These are phyloP conservation scores for Camellia sinensis DNA, from an alignment of 148 eudicot genomes.

Conservation along the genomic window DNA sequence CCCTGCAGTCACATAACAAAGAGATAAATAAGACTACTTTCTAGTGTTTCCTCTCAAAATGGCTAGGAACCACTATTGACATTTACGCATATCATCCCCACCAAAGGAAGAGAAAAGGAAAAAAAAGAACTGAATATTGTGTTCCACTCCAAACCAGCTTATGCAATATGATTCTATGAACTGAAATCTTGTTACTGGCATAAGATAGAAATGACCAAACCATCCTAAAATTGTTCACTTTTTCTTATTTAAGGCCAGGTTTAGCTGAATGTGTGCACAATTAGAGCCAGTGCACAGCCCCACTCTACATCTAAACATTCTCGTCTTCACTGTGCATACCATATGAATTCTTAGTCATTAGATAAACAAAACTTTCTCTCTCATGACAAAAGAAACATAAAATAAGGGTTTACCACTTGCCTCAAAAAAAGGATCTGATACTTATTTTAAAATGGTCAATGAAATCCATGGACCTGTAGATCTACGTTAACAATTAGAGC, in stretches of 20 bases:
- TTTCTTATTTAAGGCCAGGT: neutral
- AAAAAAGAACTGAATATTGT: neutral
- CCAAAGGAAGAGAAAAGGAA: neutral
- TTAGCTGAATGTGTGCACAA: neutral
- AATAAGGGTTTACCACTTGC: neutral
- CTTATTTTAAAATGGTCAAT: neutral
- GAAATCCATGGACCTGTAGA: neutral
- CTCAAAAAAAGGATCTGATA: neutral
- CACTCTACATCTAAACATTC: neutral
- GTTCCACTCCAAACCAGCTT: neutral
- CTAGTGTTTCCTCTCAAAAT: neutral
- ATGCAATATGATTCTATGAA: neutral
- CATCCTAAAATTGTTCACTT: neutral
- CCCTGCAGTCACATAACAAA: conserved; percentile 44
- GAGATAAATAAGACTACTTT: neutral
- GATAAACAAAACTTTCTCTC: neutral
- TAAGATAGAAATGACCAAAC: neutral
- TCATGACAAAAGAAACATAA: neutral
- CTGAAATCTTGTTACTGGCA: neutral
- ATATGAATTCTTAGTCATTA: neutral
- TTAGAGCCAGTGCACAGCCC: neutral
- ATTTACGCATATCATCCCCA: neutral
- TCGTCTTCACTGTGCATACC: neutral
- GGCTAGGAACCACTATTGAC: conserved; percentile 9
- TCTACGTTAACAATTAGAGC: neutral